A percentile compares a stretch with the other conserved stretches of the same genome.
Evolutionary conservation across 225 moss, liverwort and hornwort species (phyloP).

Genomic region (Physcomitrellopsis africana): DNA sequence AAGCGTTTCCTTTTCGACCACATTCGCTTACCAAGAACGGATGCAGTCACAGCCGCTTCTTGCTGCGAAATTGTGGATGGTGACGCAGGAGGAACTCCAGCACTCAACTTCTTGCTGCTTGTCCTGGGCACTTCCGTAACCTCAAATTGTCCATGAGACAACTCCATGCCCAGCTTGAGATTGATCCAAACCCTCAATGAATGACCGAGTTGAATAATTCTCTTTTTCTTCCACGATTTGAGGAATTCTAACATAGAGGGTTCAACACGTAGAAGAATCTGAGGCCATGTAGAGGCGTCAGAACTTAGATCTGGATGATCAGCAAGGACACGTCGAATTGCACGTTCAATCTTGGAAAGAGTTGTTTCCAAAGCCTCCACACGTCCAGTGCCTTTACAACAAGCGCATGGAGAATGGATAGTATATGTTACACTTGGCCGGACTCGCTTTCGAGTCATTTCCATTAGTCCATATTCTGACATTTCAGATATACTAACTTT

Average conservation of each 20-base stretch:
- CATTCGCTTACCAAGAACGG: conserved; percentile 54
- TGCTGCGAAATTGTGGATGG: conserved; percentile 31
- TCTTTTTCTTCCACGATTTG: conserved; percentile 68
- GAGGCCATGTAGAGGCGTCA: conserved; percentile 77
- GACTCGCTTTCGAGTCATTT: conserved; percentile 94
- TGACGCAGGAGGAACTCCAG: conserved; percentile 16
- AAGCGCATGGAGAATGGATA: conserved; percentile 74
- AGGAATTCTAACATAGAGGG: conserved; percentile 60
- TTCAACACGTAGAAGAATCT: conserved; percentile 61
- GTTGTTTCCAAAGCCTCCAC: conserved; percentile 91
- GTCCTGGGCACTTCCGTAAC: conserved; percentile 29
- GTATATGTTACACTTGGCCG: conserved; percentile 89
- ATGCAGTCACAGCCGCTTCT: conserved; percentile 43
- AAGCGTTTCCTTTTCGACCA: conserved; percentile 57
- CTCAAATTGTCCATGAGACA: conserved; percentile 55
- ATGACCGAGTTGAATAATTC: conserved; percentile 61
- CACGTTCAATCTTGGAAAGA: conserved; percentile 87
- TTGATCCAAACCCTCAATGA: conserved; percentile 55
- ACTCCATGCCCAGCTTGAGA: conserved; percentile 54
- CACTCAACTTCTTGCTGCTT: conserved; percentile 26
- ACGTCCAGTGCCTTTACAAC: conserved; percentile 79
- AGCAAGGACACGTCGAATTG: conserved; percentile 67
- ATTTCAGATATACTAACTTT: conserved; percentile 81
- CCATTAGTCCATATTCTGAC: conserved; percentile 94
- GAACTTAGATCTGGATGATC: conserved; percentile 52